Conservation (phyloP, 2,329 filamentous ascomycete genomes). For the Fusarium sp. region DNA sequence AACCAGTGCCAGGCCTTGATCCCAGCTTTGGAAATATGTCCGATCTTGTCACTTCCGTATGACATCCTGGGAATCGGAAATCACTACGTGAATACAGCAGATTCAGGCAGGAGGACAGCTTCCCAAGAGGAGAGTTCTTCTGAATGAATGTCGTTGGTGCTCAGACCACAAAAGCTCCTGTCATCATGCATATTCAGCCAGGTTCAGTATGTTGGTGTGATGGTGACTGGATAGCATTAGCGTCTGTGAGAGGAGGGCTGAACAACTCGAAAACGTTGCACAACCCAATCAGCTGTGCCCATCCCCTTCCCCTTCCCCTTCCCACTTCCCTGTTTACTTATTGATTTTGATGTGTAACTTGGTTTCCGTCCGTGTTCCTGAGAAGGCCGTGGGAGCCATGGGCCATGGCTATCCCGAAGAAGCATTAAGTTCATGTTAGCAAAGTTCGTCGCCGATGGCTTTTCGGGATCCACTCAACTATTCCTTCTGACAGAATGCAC, state of each 20-base stretch:
- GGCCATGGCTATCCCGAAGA: conserved; percentile 2
- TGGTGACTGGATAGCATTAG: conserved; percentile 5
- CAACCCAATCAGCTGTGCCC: conserved; percentile 13
- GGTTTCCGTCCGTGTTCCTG: conserved; percentile 18
- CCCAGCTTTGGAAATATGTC: conserved; percentile 14
- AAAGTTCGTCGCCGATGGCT: conserved; percentile 33
- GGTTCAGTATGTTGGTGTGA: conserved; percentile 14
- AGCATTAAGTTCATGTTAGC: conserved; percentile 11
- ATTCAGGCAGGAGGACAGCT: neutral
- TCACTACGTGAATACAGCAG: neutral
- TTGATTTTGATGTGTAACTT: conserved; percentile 2
- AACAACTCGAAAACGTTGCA: conserved; percentile 10
- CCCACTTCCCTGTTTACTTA: neutral
- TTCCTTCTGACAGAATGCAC: conserved; percentile 16
- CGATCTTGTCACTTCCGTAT: conserved; percentile 25
- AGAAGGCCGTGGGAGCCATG: neutral
- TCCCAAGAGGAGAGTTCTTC: neutral
- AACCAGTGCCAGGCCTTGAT: conserved; percentile 19
- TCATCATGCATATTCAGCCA: conserved; percentile 22
- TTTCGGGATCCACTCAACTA: conserved; percentile 19
- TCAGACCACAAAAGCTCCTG: conserved; percentile 22
- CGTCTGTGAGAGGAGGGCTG: conserved; percentile 21
- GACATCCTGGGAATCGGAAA: neutral
- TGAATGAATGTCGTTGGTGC: neutral
- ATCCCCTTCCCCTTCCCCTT: neutral